These are phyloP conservation scores for Colletotrichum filicis DNA, from an alignment of 2,329 filamentous ascomycete genomes.

Conservation along the genomic window DNA sequence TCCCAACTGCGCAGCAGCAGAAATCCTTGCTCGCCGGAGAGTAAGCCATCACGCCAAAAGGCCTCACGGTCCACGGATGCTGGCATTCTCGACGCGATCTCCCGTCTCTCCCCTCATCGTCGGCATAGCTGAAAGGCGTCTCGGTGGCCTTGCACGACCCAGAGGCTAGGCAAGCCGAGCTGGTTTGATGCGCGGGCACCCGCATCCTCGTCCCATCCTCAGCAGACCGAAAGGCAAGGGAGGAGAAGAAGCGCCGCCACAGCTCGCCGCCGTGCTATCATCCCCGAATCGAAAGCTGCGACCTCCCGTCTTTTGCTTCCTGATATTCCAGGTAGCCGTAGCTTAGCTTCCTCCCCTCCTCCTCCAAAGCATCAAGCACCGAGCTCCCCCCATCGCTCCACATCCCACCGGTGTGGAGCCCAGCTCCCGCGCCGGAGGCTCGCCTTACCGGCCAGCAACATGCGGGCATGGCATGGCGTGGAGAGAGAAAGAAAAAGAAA, in stretches of 20 bases:
- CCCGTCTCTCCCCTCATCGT: neutral
- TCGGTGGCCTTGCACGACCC: neutral
- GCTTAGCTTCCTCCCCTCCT: neutral
- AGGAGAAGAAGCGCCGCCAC: neutral
- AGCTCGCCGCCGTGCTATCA: neutral
- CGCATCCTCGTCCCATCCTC: neutral
- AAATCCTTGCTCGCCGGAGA: neutral
- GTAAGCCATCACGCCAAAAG: neutral
- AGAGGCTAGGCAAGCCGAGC: neutral
- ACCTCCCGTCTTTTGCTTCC: neutral
- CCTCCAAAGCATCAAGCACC: neutral
- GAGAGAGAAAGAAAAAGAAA: conserved; percentile 20
- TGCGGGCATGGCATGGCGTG: neutral
- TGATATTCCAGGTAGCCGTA: neutral
- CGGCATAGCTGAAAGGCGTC: neutral
- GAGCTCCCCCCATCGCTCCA: neutral
- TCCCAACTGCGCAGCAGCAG: neutral
- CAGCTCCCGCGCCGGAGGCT: neutral
- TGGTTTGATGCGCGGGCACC: neutral
- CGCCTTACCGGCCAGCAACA: conserved; percentile 17
- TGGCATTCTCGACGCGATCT: neutral
- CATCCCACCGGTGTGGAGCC: conserved; percentile 20
- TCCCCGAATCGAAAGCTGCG: neutral
- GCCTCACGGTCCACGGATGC: neutral
- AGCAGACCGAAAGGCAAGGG: conserved; percentile 7